Base-by-base conservation (phyloP, 1,139 yeast species). In the Diutina ranongensis region DNA sequence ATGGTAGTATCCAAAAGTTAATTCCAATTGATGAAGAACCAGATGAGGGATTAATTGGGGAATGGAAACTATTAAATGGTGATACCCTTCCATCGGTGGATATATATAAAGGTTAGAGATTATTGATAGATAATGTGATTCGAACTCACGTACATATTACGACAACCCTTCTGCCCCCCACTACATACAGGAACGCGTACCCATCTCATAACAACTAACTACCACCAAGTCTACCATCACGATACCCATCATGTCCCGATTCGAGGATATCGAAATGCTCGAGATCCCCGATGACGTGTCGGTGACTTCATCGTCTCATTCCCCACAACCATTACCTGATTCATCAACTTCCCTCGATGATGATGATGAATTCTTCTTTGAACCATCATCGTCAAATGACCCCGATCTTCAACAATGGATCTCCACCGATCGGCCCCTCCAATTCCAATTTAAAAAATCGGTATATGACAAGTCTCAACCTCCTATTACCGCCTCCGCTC, bases 241-340 rank as follows among this genome's bases (percentile, higher is more conserved):
- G 9, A 5, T 10, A 25, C 21, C 45, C 40, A 45, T 13, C 19
- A 27, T 18, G 20, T 21, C 32, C 46, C 49, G 54, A 49, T 67
- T 63, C 51, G 70, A 63, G 40, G 74, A 70, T 49, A 68, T 71
- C 32, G 75, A 70, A 49, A 68, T 70, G 74, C 58, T 71, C 45
- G 74, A 70, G 44, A 63, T 71, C 22, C 73, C 72, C 1, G 74
- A 65, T 16, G 42, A 38, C 32, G 67, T 65, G 48, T 64, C 57
- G 12, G 54, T 48, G 41, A 45, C 55, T 5, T 52, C 58, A 25
- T 56, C 63, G 2, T 62, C 8, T 55, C 40, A 28, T 9, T n/a
- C 13, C 10, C 15, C 20, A 12, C 20, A 27, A 8, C n/a, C n/a
- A n/a, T n/a, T n/a, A 35, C 40, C 16, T 10, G 28, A 10, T 5